Conservation (phyloP, 495 filamentous ascomycete species). For the Entonaema liquescens region DNA sequence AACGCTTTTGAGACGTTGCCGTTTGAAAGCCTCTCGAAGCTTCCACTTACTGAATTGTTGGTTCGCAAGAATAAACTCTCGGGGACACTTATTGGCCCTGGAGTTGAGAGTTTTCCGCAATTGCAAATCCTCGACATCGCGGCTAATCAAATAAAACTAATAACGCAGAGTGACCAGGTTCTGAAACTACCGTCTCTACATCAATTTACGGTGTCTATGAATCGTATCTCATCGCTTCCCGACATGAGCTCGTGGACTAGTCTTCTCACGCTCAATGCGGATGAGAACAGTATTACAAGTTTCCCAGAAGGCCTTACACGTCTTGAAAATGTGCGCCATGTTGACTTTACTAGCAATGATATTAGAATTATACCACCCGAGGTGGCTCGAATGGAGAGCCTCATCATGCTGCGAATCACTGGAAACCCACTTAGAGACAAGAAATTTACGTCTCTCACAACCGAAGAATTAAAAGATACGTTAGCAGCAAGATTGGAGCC, state of each 20-base stretch:
- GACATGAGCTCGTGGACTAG: slow-evolving; percentile 74
- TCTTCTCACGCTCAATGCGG: slow-evolving; percentile 75
- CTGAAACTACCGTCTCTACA: slow-evolving; percentile 73
- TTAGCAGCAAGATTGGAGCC: slow-evolving; percentile 76
- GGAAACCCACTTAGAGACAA: slow-evolving; percentile 90
- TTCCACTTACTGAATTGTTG: slow-evolving; percentile 77
- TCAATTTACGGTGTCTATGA: slow-evolving; percentile 75
- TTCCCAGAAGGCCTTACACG: slow-evolving; percentile 78
- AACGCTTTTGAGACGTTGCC: slow-evolving; percentile 78
- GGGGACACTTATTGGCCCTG: slow-evolving; percentile 72
- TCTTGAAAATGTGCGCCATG: slow-evolving; percentile 71
- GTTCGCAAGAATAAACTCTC: slow-evolving; percentile 81
- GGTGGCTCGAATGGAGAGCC: slow-evolving; percentile 80
- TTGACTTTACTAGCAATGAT: slow-evolving; percentile 86
- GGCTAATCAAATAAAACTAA: slow-evolving; percentile 68
- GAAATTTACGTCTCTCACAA: slow-evolving; percentile 80
- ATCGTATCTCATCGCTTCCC: slow-evolving; percentile 77
- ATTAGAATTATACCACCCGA: slow-evolving; percentile 76
- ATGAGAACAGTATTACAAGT: slow-evolving; percentile 78
- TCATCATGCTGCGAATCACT: slow-evolving; percentile 75
- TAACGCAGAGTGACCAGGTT: slow-evolving; percentile 20
- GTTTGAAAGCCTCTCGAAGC: slow-evolving; percentile 67
- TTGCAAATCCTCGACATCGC: slow-evolving; percentile 80
- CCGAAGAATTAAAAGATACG: slow-evolving; percentile 82
- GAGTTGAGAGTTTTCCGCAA: slow-evolving; percentile 63